Evolutionary conservation across 2,329 filamentous ascomycete species (phyloP).

Genomic region (Sclerotinia borealis): DNA sequence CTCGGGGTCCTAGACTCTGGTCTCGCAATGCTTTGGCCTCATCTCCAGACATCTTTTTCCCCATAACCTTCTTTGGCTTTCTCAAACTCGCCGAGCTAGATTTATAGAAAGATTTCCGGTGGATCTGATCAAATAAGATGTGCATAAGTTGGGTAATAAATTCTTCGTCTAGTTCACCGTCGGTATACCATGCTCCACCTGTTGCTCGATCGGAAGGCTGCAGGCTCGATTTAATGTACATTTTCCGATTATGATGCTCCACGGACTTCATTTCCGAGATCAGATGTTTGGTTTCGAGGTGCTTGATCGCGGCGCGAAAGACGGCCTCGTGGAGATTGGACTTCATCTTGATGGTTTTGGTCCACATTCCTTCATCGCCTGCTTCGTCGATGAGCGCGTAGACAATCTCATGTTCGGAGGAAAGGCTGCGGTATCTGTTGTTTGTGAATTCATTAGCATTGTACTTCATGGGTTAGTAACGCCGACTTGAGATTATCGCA

Average conservation of each 20-base stretch:
- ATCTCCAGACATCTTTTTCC: constrained; percentile 41
- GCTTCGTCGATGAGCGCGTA: constrained; percentile 86
- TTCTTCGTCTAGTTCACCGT: constrained; percentile 80
- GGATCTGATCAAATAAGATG: constrained; percentile 68
- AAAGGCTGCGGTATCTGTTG: constrained; percentile 52
- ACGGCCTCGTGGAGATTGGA: constrained; percentile 80
- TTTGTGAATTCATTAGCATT: background rate
- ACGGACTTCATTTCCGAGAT: constrained; percentile 89
- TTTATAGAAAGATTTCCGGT: constrained; percentile 63
- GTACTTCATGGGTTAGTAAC: background rate
- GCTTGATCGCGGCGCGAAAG: constrained; percentile 75
- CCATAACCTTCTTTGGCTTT: constrained; percentile 49
- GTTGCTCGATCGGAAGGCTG: constrained; percentile 84
- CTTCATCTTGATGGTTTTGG: constrained; percentile 71
- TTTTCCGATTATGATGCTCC: constrained; percentile 84
- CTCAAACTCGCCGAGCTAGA: constrained; percentile 37
- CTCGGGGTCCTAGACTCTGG: constrained; percentile 17
- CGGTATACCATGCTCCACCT: constrained; percentile 90
- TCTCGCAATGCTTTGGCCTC: constrained; percentile 32
- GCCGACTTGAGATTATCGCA: too few species aligned
- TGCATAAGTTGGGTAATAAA: constrained; percentile 75
- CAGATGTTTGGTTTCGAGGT: constrained; percentile 72
- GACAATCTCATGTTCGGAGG: constrained; percentile 74
- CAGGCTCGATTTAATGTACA: constrained; percentile 87
- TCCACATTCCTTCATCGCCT: constrained; percentile 84